phyloP scores from a whole-genome alignment of 2,329 filamentous ascomycete species.

The Juglanconis oblonga region DNA sequence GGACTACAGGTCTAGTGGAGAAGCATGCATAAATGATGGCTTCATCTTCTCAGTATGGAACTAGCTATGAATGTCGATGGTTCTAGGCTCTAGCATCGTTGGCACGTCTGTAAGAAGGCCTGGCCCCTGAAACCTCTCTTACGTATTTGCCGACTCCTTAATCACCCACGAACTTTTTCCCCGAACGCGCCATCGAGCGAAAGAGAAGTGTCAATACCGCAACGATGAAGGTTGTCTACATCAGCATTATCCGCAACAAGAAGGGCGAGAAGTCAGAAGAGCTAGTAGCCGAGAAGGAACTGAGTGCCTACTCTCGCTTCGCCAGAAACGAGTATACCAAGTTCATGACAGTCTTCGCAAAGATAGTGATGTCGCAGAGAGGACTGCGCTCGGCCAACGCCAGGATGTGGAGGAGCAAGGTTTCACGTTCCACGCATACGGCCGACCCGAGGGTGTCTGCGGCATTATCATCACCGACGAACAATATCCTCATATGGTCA shows the following conservation, averaged over 20 bases:
- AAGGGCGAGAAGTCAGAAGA: constrained; percentile 67
- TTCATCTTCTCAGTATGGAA: too few relatives aligned
- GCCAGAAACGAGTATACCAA: constrained; percentile 64
- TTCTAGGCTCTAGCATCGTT: too few relatives aligned
- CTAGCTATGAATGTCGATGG: too few relatives aligned
- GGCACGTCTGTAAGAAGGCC: too few relatives aligned
- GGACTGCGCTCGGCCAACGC: constrained; percentile 51
- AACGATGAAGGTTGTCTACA: constrained; percentile 81
- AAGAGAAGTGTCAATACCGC: constrained; percentile 22
- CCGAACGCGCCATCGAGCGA: not conserved
- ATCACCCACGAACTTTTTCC: not conserved
- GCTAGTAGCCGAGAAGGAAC: constrained; percentile 72
- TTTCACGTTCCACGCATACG: constrained; percentile 79
- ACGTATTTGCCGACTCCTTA: too few relatives aligned
- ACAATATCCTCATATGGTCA: constrained; percentile 52
- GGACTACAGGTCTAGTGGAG: too few relatives aligned
- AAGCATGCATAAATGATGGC: too few relatives aligned
- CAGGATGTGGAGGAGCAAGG: constrained; percentile 84
- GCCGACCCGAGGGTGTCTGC: constrained; percentile 69
- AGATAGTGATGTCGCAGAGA: constrained; percentile 79
- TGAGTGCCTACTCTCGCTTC: constrained; percentile 77
- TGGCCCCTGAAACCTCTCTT: too few relatives aligned
- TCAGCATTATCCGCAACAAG: constrained; percentile 80
- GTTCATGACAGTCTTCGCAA: constrained; percentile 83
- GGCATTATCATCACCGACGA: constrained; percentile 76